These are phyloP conservation scores for Flaveria sonorensis DNA, from an alignment of 129 eudicot genomes.

Conservation along the genomic window DNA sequence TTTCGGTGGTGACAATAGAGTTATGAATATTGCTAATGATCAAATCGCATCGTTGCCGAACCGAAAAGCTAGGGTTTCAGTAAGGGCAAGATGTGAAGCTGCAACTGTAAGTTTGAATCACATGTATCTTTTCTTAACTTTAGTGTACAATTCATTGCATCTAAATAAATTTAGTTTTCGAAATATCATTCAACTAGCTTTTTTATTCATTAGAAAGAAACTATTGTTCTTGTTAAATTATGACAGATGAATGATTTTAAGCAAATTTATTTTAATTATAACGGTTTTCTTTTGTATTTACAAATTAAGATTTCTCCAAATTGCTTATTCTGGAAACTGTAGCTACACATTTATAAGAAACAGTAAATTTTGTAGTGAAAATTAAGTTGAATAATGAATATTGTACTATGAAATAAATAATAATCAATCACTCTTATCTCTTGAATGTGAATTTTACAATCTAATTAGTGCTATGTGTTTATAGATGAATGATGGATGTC, in stretches of 20 bases:
- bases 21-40: slow-evolving; percentile 29
- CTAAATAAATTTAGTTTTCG: not conserved
- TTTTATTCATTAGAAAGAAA: slow-evolving; percentile 4
- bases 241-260: not conserved
- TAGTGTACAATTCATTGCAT: no score
- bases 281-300: slow-evolving; percentile 21
- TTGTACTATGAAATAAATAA: not conserved
- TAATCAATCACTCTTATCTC: no score
- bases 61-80: slow-evolving; percentile 94
- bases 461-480: not conserved
- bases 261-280: not conserved
- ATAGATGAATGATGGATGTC: slow-evolving; percentile 94
- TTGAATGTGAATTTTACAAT: not conserved
- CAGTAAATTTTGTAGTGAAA: not conserved
- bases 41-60: slow-evolving; percentile 51
- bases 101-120: slow-evolving; percentile 69
- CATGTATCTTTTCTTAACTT: not conserved
- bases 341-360: not conserved
- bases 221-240: not conserved
- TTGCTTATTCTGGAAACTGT: not conserved
- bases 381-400: not conserved
- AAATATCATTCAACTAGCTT: not conserved
- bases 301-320: not conserved
- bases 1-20: slow-evolving; percentile 25
- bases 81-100: slow-evolving; percentile 82